These are phyloP conservation scores for Fusarium oligoseptatum DNA, from an alignment of 2,329 filamentous ascomycete genomes.

Conservation along the genomic window DNA sequence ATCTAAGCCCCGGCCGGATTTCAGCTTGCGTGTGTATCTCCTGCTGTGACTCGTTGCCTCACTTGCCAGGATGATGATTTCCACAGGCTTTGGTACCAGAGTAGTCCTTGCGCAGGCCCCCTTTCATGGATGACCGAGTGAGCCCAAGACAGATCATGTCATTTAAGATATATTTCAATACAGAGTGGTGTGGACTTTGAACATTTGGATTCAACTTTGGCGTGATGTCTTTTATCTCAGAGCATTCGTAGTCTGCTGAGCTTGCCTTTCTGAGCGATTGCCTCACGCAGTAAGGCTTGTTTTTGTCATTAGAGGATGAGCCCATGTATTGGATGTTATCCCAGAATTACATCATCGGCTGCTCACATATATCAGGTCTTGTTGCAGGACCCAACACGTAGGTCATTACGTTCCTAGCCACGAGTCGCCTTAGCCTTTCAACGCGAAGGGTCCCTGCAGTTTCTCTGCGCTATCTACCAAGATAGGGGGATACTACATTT, in stretches of 20 bases:
- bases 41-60: background rate
- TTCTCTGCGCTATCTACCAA: background rate
- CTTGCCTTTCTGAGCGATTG: background rate
- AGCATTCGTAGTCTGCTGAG: background rate
- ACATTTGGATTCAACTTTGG: background rate
- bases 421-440: background rate
- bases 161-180: background rate
- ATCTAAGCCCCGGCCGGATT: background rate
- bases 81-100: background rate
- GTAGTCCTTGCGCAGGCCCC: background rate
- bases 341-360: background rate
- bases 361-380: background rate
- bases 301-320: background rate
- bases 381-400: background rate
- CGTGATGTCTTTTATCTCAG: background rate
- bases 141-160: background rate
- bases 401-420: background rate
- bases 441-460: background rate
- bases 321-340: background rate
- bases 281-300: background rate
- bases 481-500: background rate
- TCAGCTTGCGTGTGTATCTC: background rate
- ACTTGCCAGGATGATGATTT: background rate
- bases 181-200: background rate
- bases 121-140: background rate